Conservation (phyloP, 495 filamentous ascomycete genomes). For the Neurospora tetrasperma region DNA sequence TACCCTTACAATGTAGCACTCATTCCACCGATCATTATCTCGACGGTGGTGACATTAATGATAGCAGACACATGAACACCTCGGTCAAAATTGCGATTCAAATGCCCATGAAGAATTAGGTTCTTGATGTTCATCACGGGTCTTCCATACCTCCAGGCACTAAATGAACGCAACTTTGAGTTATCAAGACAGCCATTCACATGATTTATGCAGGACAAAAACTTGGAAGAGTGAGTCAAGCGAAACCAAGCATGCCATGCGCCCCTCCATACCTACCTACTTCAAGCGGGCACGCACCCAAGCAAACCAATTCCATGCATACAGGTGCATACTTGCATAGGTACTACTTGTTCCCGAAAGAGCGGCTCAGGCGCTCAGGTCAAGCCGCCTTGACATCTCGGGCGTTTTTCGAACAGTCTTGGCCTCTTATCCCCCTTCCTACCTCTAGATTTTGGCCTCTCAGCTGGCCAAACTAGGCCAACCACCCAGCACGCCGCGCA, state of each 20-base stretch:
- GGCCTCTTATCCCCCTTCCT: neutral
- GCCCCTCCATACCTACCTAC: neutral
- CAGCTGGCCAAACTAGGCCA: neutral
- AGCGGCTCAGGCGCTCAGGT: neutral
- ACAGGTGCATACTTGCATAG: neutral
- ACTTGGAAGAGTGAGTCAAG: neutral
- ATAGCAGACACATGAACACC: neutral
- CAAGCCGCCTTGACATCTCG: neutral
- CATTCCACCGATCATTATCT: neutral
- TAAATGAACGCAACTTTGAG: too few relatives aligned
- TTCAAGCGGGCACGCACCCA: neutral
- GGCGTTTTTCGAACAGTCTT: neutral
- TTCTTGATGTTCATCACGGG: neutral
- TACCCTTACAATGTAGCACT: neutral
- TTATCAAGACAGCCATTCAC: too few relatives aligned
- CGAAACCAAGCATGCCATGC: neutral
- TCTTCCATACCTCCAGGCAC: neutral
- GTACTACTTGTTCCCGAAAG: neutral
- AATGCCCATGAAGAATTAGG: neutral
- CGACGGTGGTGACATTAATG: neutral
- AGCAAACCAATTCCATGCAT: neutral
- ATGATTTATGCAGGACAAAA: neutral
- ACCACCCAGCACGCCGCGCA: neutral
- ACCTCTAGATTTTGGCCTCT: neutral
- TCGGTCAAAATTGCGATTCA: neutral